phyloP scores from a whole-genome alignment of 257 asterid genomes.

The Knoxia roxburghii region DNA sequence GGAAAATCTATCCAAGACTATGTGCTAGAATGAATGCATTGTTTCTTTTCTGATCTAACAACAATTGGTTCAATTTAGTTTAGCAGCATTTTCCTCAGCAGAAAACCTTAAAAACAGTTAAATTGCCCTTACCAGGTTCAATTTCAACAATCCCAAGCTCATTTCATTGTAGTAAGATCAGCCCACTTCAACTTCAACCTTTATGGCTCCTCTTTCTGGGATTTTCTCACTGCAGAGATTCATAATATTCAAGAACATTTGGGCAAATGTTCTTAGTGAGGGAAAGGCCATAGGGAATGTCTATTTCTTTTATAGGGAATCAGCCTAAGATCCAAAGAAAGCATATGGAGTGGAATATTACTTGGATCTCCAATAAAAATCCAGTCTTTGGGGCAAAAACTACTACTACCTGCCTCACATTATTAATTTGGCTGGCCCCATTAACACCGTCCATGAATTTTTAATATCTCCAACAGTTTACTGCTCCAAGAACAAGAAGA shows the following conservation, averaged over 20 bases:
- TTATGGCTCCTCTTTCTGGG: too few species aligned
- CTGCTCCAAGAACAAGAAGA: too few species aligned
- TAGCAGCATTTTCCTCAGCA: not conserved
- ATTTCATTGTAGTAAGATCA: not conserved
- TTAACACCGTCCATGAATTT: not conserved
- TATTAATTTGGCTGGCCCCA: not conserved
- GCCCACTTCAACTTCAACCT: not conserved
- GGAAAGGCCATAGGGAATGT: not conserved
- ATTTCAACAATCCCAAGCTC: not conserved
- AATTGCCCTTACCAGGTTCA: not conserved
- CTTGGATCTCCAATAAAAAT: constrained; percentile 18
- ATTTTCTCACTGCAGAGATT: not conserved
- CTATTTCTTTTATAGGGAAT: not conserved
- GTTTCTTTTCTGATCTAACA: too few species aligned
- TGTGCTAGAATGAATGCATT: too few species aligned
- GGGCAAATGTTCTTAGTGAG: not conserved
- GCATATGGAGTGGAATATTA: constrained; percentile 45
- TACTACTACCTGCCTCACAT: not conserved
- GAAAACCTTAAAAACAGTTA: not conserved
- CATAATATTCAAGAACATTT: not conserved
- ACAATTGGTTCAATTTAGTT: too few species aligned
- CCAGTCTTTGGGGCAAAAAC: not conserved
- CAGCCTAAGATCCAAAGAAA: constrained; percentile 2
- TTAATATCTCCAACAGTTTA: too few species aligned
- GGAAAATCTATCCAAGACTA: too few species aligned